Conservation (phyloP, 768 basidiomycete species). For the Lentinula sp. region DNA sequence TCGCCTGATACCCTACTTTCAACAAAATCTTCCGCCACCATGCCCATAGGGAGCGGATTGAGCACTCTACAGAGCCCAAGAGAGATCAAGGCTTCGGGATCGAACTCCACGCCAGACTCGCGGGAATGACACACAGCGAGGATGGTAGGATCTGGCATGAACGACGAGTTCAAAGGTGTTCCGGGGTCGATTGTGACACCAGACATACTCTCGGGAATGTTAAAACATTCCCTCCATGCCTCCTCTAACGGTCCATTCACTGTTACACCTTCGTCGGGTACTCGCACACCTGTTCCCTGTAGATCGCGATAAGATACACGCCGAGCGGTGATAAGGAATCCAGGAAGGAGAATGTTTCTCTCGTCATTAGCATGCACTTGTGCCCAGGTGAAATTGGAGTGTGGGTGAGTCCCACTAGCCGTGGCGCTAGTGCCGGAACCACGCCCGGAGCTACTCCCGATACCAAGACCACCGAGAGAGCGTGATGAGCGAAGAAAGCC, state of each 20-base stretch:
- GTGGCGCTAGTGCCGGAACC: slow-evolving; percentile 10
- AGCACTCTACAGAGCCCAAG: slow-evolving; percentile 53
- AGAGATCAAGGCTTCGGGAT: slow-evolving; percentile 72
- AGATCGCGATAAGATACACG: slow-evolving; percentile 70
- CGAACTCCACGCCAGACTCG: slow-evolving; percentile 67
- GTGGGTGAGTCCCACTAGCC: slow-evolving; percentile 15
- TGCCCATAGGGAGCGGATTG: slow-evolving; percentile 9
- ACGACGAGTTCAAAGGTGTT: slow-evolving; percentile 10
- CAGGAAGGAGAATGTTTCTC: slow-evolving; percentile 45
- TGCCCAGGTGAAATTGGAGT: slow-evolving; percentile 16
- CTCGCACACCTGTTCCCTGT: slow-evolving; percentile 63
- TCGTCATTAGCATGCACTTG: slow-evolving; percentile 24
- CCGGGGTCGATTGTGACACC: slow-evolving; percentile 5
- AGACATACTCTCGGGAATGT: neutral
- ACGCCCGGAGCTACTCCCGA: neutral
- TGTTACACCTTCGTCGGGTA: slow-evolving; percentile 65
- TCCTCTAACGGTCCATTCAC: slow-evolving; percentile 55
- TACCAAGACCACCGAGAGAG: neutral
- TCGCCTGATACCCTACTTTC: slow-evolving; percentile 9
- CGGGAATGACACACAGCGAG: slow-evolving; percentile 60
- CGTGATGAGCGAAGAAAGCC: slow-evolving; percentile 2
- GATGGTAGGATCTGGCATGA: slow-evolving; percentile 33
- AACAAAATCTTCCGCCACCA: slow-evolving; percentile 33
- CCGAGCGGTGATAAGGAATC: slow-evolving; percentile 72
- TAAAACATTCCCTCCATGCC: slow-evolving; percentile 41